Evolutionary conservation across 2,329 filamentous ascomycete species (phyloP).

Genomic region (Cordyceps cateniannulata): DNA sequence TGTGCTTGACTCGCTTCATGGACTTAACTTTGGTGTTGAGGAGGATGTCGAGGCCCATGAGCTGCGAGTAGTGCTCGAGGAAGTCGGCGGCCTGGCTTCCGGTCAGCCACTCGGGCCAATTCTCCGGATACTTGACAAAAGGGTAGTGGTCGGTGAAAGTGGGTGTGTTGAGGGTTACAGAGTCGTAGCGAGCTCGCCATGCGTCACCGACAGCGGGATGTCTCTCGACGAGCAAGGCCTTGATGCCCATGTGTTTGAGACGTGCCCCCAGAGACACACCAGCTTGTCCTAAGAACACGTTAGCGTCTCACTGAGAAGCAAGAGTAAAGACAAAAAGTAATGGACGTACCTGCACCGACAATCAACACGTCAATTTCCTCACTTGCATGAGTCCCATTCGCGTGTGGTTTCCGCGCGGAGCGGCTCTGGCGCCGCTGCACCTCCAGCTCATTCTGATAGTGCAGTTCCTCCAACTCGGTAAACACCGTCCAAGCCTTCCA

Average conservation of each 20-base stretch:
- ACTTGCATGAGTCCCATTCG: neutral
- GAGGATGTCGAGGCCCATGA: constrained; percentile 4
- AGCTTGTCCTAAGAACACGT: neutral
- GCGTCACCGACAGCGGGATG: constrained; percentile 1
- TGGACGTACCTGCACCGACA: constrained; percentile 4
- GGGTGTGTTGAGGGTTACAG: constrained; percentile 10
- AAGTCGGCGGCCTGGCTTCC: constrained; percentile 7
- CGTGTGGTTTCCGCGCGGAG: neutral
- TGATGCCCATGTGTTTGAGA: constrained; percentile 6
- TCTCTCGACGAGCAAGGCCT: neutral
- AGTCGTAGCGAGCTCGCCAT: constrained; percentile 9
- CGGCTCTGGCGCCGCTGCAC: neutral
- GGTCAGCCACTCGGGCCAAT: constrained; percentile 10
- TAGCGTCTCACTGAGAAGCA: neutral
- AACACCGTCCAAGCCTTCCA: constrained; percentile 9
- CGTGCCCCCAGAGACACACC: neutral
- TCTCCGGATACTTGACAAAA: constrained; percentile 7
- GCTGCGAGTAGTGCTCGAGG: constrained; percentile 7
- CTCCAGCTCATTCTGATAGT: neutral
- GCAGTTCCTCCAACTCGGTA: constrained; percentile 7
- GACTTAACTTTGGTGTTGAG: constrained; percentile 27
- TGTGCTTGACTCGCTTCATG: constrained; percentile 25
- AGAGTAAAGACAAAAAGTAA: neutral
- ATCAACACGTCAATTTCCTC: neutral
- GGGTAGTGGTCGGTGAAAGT: constrained; percentile 13